Evolutionary conservation across 345 rosid genomes (phyloP), one percentile per base, ranked within the genome.

Genomic region (Citrus medica): DNA sequence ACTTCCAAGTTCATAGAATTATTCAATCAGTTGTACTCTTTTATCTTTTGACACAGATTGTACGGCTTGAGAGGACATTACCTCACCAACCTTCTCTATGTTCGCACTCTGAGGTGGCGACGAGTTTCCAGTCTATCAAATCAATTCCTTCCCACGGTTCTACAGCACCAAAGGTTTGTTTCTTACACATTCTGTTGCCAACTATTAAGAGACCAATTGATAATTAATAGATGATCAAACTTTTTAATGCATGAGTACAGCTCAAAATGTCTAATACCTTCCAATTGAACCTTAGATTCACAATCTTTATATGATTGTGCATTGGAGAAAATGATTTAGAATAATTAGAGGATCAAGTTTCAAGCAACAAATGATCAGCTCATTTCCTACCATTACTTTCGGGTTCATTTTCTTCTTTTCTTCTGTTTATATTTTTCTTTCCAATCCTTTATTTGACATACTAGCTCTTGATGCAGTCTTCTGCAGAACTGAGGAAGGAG

Each of bases 401-500:
- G 13, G 21, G 21, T 53, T 58, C 27, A n/a, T 59, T 22, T 2
- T 59, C 62, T 22, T 24, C 24, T 3, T 10, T 59, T 59, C 62
- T 59, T 59, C 62, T 59, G 13, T 59, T 22, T 59, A 19, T 21
- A 17, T 22, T 66, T 35, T 33, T n/a, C 69, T 7, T 73, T 51
- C 74, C 4, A 53, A 42, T 55, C 24, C 1, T 30, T 74, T 9
- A 32, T 24, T 58, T 37, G 32, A 68, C 68, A 67, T 76, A 70
- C 10, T 24, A n/a, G 61, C n/a, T 65, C 12, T 46, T 4, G 6
- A 59, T 87, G 83, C 81, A 92, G 97, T 88, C 97, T 71, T 83
- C 89, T 74, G 84, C 78, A 40, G 94, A 86, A 37, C 82, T 94
- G 80, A 91, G 80, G 87, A 84, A 83, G 76, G 97, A 94, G 78